Evolutionary conservation across 768 basidiomycete genomes (phyloP).

Genomic region (Clitopilus hobsonii): DNA sequence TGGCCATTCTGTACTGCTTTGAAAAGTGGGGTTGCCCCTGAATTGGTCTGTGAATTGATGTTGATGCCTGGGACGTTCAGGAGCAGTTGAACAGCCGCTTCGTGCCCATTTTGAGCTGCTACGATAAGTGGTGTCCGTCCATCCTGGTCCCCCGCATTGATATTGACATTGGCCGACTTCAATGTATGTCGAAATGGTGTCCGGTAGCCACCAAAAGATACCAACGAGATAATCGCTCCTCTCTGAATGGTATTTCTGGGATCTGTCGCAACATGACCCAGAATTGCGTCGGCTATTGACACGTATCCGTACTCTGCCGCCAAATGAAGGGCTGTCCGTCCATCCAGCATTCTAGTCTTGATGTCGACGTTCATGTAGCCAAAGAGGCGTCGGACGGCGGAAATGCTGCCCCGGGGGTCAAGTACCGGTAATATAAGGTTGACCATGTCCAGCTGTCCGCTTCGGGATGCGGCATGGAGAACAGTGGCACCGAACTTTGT

Average conservation of each 20-base stretch:
- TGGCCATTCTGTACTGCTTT: too few relatives aligned
- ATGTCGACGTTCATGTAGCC: not conserved
- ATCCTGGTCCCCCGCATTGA: not conserved
- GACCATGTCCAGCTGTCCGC: not conserved
- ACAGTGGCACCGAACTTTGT: not conserved
- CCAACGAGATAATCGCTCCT: not conserved
- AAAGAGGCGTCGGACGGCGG: not conserved
- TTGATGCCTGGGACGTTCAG: not conserved
- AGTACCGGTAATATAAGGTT: not conserved
- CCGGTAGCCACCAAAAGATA: not conserved
- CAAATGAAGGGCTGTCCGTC: not conserved
- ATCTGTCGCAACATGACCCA: not conserved
- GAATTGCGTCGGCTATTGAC: not conserved
- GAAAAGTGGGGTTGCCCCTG: too few relatives aligned
- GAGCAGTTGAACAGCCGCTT: not conserved
- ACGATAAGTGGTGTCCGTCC: not conserved
- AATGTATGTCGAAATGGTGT: not conserved
- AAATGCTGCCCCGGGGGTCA: not conserved
- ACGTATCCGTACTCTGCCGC: not conserved
- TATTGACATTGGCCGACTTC: too few relatives aligned
- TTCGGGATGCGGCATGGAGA: not conserved
- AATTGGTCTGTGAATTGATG: not conserved
- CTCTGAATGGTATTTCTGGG: too few relatives aligned
- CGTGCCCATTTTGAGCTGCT: not conserved
- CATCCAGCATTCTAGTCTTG: not conserved